phyloP scores from a whole-genome alignment of 495 filamentous ascomycete genomes.

The Tricharina praecox region DNA sequence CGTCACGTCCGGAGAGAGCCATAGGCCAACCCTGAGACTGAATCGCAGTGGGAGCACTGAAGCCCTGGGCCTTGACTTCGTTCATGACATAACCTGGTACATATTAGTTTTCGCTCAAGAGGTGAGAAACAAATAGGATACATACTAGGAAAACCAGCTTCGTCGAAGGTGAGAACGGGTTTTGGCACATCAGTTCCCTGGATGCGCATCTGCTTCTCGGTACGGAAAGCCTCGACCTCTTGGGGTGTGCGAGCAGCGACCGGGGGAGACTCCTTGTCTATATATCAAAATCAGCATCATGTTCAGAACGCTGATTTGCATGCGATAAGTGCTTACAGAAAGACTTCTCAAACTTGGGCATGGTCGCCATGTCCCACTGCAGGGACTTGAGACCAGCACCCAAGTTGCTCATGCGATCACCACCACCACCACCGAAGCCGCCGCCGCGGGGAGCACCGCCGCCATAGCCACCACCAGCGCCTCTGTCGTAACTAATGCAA shows the following conservation, averaged over 20 bases:
- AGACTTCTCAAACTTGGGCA: constrained; percentile 96
- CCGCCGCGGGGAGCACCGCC: constrained; percentile 29
- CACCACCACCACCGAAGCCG: constrained; percentile 41
- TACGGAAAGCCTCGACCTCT: constrained; percentile 77
- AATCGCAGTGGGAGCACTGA: constrained; percentile 78
- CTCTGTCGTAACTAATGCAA: neutral
- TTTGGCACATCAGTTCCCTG: constrained; percentile 65
- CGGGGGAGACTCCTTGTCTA: constrained; percentile 66
- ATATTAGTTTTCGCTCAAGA: too few species aligned
- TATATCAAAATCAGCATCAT: constrained; percentile 5
- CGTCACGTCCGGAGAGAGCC: constrained; percentile 94
- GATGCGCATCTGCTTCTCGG: constrained; percentile 60
- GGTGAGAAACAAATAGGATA: too few species aligned
- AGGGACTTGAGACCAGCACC: constrained; percentile 73
- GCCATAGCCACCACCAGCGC: constrained; percentile 11
- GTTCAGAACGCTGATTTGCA: too few species aligned
- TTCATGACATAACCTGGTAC: constrained; percentile 67
- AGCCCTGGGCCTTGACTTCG: constrained; percentile 95
- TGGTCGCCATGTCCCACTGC: constrained; percentile 56
- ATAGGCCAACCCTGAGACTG: constrained; percentile 99
- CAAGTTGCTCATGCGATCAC: constrained; percentile 86
- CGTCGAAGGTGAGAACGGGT: constrained; percentile 90
- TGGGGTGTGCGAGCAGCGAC: constrained; percentile 55
- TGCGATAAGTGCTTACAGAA: constrained; percentile 51
- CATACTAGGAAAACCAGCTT: constrained; percentile 70